These are phyloP conservation scores for Hanseniaspora thailandica DNA, from an alignment of 805 yeast species.

Conservation along the genomic window DNA sequence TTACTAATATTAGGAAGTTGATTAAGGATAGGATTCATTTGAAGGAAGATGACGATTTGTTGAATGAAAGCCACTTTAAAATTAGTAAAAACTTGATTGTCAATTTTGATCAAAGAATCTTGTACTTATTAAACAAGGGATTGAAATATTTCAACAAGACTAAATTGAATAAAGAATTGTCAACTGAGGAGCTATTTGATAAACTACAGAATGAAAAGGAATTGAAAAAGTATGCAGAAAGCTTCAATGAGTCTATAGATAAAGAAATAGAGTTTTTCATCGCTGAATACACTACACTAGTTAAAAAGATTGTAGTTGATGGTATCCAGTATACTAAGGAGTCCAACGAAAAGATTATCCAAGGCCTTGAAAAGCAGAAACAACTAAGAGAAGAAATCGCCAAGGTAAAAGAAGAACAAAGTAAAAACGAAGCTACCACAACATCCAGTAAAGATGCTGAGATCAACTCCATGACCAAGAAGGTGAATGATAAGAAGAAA, in stretches of 20 bases:
- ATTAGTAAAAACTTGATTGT: neutral
- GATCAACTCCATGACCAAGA: slow-evolving; percentile 22
- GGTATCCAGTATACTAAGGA: slow-evolving; percentile 3
- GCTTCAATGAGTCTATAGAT: neutral
- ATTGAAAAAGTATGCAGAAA: neutral
- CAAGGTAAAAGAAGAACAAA: slow-evolving; percentile 15
- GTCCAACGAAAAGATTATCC: slow-evolving; percentile 19
- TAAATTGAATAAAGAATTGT: neutral
- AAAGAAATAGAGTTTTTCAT: slow-evolving; percentile 21
- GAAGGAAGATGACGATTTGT: neutral
- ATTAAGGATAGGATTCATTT: neutral
- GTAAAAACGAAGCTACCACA: slow-evolving; percentile 16
- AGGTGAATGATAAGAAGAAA: slow-evolving; percentile 37
- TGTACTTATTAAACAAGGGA: slow-evolving; percentile 2
- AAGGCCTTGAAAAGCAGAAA: slow-evolving; percentile 23
- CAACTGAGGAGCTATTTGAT: neutral
- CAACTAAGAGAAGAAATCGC: slow-evolving; percentile 22
- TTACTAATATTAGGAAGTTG: neutral
- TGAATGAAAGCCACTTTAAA: neutral
- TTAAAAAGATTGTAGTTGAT: slow-evolving; percentile 29
- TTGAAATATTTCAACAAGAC: neutral
- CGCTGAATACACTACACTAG: slow-evolving; percentile 36
- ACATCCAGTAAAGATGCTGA: slow-evolving; percentile 3
- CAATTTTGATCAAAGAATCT: slow-evolving; percentile 9
- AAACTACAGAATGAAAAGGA: neutral